Percentiles rank a stretch among this genome's conserved stretches.
Evolutionary conservation across 352 stramenopile genomes (phyloP).

Genomic region (Phytophthora pini): DNA sequence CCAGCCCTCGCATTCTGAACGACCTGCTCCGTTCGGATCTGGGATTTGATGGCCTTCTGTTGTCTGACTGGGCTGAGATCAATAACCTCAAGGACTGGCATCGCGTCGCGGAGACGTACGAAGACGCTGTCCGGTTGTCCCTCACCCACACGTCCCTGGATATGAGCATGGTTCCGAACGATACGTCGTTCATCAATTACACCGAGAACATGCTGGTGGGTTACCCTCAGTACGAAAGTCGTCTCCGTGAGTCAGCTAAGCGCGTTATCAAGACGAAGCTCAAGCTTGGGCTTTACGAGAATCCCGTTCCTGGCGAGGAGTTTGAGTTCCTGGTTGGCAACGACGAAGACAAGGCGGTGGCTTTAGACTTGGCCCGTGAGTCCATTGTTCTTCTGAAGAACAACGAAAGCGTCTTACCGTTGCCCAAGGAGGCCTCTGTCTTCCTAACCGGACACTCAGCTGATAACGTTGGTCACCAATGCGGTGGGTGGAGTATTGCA

Average conservation of each 20-base stretch:
- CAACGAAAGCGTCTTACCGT: conserved; percentile 51
- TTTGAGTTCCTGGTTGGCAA: conserved; percentile 47
- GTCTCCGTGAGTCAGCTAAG: conserved; percentile 58
- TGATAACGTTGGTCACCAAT: conserved; percentile 68
- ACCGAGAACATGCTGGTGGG: conserved; percentile 46
- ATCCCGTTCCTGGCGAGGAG: conserved; percentile 51
- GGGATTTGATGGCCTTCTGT: conserved; percentile 80
- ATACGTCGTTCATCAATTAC: conserved; percentile 54
- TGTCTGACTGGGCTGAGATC: conserved; percentile 93
- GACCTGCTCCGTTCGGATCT: conserved; percentile 81
- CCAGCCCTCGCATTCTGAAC: conserved; percentile 72
- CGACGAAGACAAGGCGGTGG: conserved; percentile 48
- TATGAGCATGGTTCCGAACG: conserved; percentile 87
- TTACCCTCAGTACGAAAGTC: conserved; percentile 37
- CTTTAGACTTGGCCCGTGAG: conserved; percentile 69
- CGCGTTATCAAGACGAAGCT: conserved; percentile 77
- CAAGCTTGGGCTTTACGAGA: conserved; percentile 70
- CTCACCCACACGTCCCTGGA: conserved; percentile 86
- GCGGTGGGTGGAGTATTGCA: conserved; percentile 77
- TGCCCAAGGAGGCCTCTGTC: conserved; percentile 37
- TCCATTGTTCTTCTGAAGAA: conserved; percentile 86
- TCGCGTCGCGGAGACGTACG: conserved; percentile 41
- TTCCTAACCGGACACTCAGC: conserved; percentile 69
- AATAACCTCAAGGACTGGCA: conserved; percentile 76
- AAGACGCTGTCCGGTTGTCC: conserved; percentile 63